Conservation (phyloP, 1,284 basidiomycete genomes). For the Fomitiporia mediterranea region DNA sequence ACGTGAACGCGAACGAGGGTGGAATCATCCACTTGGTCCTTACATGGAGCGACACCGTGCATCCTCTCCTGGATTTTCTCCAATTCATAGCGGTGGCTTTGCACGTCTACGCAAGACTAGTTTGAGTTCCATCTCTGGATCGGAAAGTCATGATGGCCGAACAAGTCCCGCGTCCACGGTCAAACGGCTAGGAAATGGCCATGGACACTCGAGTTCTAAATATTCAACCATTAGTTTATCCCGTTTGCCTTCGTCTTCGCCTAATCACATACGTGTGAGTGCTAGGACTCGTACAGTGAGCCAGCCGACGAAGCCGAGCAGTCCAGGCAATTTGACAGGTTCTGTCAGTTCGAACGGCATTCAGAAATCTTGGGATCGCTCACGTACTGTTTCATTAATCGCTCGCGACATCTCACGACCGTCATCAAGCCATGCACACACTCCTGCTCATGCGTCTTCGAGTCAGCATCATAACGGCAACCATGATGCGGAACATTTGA, state of each 20-base stretch:
- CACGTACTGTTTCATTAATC: constrained; percentile 6
- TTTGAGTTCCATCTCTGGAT: constrained; percentile 6
- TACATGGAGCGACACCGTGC: constrained; percentile 13
- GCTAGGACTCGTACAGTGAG: constrained; percentile 8
- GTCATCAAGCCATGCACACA: constrained; percentile 20
- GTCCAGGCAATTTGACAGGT: neutral
- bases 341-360: constrained; percentile 5
- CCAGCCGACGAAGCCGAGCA: constrained; percentile 9
- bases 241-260: constrained; percentile 3
- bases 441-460: neutral
- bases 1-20: constrained; percentile 45
- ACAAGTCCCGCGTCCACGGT: constrained; percentile 2
- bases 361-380: constrained; percentile 4
- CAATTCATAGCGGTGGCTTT: constrained; percentile 1
- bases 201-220: neutral
- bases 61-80: constrained; percentile 4
- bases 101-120: constrained; percentile 3
- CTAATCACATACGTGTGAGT: constrained; percentile 8
- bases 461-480: neutral
- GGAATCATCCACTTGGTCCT: constrained; percentile 45
- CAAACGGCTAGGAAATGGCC: neutral
- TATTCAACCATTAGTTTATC: neutral
- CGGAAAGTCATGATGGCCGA: constrained; percentile 4
- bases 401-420: constrained; percentile 24
- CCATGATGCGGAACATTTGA: neutral